phyloP scores from a whole-genome alignment of 108 stramenopile species.

The Pseudonitzschia multistriata region DNA sequence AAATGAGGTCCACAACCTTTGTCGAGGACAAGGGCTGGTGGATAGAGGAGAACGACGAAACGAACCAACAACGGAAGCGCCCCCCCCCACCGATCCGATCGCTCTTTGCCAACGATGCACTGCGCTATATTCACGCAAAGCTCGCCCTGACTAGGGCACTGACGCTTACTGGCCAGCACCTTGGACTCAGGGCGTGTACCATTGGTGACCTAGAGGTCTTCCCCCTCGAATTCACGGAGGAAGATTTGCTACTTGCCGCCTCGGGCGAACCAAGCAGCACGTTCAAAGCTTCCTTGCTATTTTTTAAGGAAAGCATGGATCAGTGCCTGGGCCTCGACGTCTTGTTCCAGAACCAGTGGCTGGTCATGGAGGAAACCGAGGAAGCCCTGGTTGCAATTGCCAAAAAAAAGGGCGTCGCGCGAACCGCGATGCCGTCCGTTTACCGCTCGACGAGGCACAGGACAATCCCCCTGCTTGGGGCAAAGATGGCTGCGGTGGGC shows the following conservation, averaged over 20 bases:
- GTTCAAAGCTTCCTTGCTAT: background rate
- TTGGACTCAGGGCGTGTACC: background rate
- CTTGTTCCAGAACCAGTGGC: background rate
- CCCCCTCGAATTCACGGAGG: background rate
- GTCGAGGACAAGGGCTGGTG: background rate
- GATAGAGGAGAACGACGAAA: background rate
- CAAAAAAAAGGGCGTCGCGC: background rate
- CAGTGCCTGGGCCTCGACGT: background rate
- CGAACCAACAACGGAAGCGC: background rate
- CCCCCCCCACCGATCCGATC: constrained; percentile 2
- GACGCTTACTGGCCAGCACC: background rate
- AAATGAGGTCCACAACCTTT: background rate
- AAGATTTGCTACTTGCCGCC: background rate
- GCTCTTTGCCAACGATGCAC: constrained; percentile 1
- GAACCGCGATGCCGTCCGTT: background rate
- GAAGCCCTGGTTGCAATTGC: background rate
- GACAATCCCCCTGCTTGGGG: background rate
- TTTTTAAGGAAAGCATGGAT: background rate
- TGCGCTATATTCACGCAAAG: background rate
- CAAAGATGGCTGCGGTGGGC: background rate
- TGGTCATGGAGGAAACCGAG: background rate
- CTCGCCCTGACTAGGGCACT: constrained; percentile 5
- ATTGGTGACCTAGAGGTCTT: background rate
- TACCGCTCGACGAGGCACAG: background rate
- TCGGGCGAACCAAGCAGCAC: background rate